Base-by-base conservation (phyloP, 768 basidiomycete species). In the Russula ochroleuca region DNA sequence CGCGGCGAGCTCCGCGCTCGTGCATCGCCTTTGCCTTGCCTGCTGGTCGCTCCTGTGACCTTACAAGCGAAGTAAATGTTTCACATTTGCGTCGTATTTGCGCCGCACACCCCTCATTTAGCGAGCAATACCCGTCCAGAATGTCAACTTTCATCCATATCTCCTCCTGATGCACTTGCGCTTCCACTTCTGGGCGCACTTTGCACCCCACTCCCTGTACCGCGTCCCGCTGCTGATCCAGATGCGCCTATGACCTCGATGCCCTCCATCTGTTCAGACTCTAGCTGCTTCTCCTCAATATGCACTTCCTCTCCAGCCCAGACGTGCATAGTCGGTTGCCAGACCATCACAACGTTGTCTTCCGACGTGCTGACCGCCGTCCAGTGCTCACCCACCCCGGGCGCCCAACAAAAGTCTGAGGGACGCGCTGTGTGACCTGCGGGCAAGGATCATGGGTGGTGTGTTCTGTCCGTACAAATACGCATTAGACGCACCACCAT, bases 371-470 rank as follows among this genome's bases (percentile, higher is more conserved):
- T 94, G 6, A 87, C 80, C 0, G 88, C 80, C 8, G 89, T 93
- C 93, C 93, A 96, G 67, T 86, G 85, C 71, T 95, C 92, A 21
- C 78, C 78, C 68, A 81, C 78, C 15, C 85, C 87, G 3, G 92
- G 90, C n/a, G 90, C 93, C 97, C 97, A 98, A 71, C 88, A 90
- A 73, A 98, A 87, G 75, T 99, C 97, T 0, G 92, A 90, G 1
- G 94, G 94, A 38, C 92, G 85, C 33, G 92, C 83, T 3, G 92
- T 94, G 70, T 94, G 92, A 23, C 92, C 90, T 92, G 61, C n/a
- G 51, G 25, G 13, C 53, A 23, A n/a, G 43, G 51, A 45, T 63
- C 49, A 59, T 55, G 53, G 33, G 58, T 51, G 63, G 56, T 35
- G 28, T 21, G 23, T 48, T 19, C 25, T 13, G 23, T 40, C 15